Percentiles rank a stretch among this genome's conserved stretches.
These are phyloP conservation scores for Rhynchospora tenuis DNA, from an alignment of 176 grass and related monocot species.

Conservation along the genomic window DNA sequence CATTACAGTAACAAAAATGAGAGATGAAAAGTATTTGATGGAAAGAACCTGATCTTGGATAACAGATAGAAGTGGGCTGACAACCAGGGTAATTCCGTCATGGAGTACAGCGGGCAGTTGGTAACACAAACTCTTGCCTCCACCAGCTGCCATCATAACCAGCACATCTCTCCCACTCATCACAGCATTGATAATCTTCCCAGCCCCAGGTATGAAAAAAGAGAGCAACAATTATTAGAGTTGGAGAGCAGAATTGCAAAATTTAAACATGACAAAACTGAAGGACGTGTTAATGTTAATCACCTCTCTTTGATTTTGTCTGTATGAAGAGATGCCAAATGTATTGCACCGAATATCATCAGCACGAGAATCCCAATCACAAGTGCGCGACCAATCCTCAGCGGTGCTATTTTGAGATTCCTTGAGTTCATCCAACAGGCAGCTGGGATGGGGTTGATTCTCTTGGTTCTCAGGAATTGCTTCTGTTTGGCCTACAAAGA, in stretches of 20 bases:
- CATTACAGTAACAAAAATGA: neutral
- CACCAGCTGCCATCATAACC: constrained; percentile 96
- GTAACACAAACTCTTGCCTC: constrained; percentile 90
- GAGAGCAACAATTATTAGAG: constrained; percentile 1
- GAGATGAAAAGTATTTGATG: no score
- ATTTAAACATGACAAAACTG: neutral
- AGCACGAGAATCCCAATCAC: constrained; percentile 67
- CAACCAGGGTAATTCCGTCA: constrained; percentile 66
- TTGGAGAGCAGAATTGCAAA: neutral
- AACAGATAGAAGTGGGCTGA: constrained; percentile 86
- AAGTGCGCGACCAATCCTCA: constrained; percentile 63
- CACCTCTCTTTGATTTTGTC: constrained; percentile 89
- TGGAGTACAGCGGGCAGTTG: constrained; percentile 75
- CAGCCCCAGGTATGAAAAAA: constrained; percentile 22
- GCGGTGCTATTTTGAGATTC: constrained; percentile 18
- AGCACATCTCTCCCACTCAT: constrained; percentile 87
- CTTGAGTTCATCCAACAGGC: constrained; percentile 58
- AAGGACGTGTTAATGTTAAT: constrained; percentile 10
- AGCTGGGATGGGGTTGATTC: constrained; percentile 56
- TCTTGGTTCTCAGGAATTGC: constrained; percentile 69
- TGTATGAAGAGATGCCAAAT: constrained; percentile 72
- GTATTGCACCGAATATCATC: constrained; percentile 77
- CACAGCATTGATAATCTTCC: constrained; percentile 88
- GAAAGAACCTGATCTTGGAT: constrained; percentile 77
- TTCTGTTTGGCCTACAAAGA: constrained; percentile 54